Evolutionary conservation across 768 basidiomycete genomes (phyloP), one percentile per base, ranked within the genome.

Genomic region (Panellus pusillus): DNA sequence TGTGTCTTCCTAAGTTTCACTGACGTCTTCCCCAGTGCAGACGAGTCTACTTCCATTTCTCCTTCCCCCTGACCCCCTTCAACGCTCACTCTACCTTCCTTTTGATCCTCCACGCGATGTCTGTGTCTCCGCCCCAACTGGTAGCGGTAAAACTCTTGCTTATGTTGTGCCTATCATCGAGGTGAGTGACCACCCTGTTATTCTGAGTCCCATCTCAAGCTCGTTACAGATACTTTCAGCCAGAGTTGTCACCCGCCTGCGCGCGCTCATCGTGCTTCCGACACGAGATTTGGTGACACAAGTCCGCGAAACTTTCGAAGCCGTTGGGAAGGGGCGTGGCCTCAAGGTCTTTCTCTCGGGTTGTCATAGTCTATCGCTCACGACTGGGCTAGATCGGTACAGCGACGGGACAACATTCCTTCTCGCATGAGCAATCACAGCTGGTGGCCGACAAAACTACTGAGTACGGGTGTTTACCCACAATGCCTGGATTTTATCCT

Each of bases 131-230:
- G 97, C 97, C 1, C 97, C 97, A 0, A 99, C 97, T 0, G 97
- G 97, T 19, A 97, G 94, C 61, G 97, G 97, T 0, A 99, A 99
- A 70, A 99, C 96, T 0, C 78, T 99, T 27, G 91, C 93, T n/a
- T 99, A 99, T 71, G 91, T 87, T 1, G 72, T 98, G 31, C 97
- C 97, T 1, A 89, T 98, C 50, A 77, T 97, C 28, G 93, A 97
- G 79, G 93, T 89, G 52, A 53, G 71, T n/a, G 38, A 13, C 14
- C 50, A 35, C 24, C 28, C 13, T 28, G 24, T 35, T 15, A 20
- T 11, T 18, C 43, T 36, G 14, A 11, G 49, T 18, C 28, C 8
- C 31, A 15, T 32, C 38, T 50, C 51, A 29, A 62, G 44, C 40
- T 37, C 28, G 11, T 13, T n/a, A 14, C 49, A 95, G 91, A 77